These are phyloP conservation scores for Fraxinus albicans DNA, from an alignment of 305 asterid genomes.

Conservation along the genomic window DNA sequence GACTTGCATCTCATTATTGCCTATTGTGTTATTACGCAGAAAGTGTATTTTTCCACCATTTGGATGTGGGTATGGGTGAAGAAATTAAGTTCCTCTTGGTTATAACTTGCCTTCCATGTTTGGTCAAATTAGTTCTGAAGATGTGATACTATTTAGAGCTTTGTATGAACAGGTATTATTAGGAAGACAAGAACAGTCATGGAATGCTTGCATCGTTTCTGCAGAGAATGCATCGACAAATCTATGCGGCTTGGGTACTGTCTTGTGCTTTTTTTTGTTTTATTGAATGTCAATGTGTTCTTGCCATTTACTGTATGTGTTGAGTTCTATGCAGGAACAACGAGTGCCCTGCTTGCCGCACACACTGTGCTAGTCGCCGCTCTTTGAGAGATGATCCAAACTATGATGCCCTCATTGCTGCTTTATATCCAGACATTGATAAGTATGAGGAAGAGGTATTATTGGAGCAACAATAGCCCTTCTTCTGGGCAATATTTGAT, in stretches of 20 bases:
- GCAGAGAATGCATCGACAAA: slow-evolving; percentile 98
- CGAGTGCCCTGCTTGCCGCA: slow-evolving; percentile 97
- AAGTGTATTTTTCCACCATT: neutral
- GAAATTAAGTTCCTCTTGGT: neutral
- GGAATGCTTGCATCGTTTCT: slow-evolving; percentile 99
- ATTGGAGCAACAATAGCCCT: slow-evolving; percentile 9
- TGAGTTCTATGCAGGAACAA: slow-evolving; percentile 65
- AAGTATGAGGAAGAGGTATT: slow-evolving; percentile 58
- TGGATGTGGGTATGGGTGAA: neutral
- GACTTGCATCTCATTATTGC: slow-evolving; percentile 12
- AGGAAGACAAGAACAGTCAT: slow-evolving; percentile 98
- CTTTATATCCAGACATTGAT: slow-evolving; percentile 50
- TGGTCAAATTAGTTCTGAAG: neutral
- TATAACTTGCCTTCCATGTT: slow-evolving; percentile 9
- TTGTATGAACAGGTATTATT: slow-evolving; percentile 64
- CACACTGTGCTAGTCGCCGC: slow-evolving; percentile 98
- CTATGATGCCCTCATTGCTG: slow-evolving; percentile 48
- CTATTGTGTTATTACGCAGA: slow-evolving; percentile 7
- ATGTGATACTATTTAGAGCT: slow-evolving; percentile 6
- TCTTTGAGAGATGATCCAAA: slow-evolving; percentile 96
- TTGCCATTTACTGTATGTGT: slow-evolving; percentile 15
- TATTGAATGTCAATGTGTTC: slow-evolving; percentile 18
- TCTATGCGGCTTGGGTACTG: slow-evolving; percentile 84
- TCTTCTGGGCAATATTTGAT: neutral
- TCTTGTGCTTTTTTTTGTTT: slow-evolving; percentile 24